phyloP scores from a whole-genome alignment of 1,139 yeast species.

The Candida tetrigidarum region DNA sequence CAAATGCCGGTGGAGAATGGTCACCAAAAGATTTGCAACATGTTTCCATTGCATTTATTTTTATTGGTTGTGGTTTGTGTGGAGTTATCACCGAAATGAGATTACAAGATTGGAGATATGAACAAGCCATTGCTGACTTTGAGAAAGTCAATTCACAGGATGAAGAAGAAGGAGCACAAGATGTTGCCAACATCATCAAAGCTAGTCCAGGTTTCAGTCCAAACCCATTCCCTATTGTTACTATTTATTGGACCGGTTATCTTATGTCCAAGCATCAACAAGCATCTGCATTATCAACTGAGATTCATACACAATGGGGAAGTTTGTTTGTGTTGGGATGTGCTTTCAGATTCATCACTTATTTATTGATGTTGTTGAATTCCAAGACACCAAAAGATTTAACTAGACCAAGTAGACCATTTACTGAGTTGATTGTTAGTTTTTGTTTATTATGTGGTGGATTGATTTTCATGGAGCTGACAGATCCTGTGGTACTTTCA shows the following conservation, averaged over 20 bases:
- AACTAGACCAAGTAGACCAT: slow-evolving; percentile 61
- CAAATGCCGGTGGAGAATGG: slow-evolving; percentile 80
- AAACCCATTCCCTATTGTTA: slow-evolving; percentile 92
- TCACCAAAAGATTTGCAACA: slow-evolving; percentile 93
- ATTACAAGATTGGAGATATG: slow-evolving; percentile 51
- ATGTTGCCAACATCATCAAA: slow-evolving; percentile 21
- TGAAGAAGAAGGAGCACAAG: neutral
- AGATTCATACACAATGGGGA: slow-evolving; percentile 93
- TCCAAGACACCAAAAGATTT: slow-evolving; percentile 26
- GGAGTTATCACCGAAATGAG: slow-evolving; percentile 80
- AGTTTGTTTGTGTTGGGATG: slow-evolving; percentile 77
- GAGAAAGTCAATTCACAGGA: slow-evolving; percentile 14
- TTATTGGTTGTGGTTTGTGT: slow-evolving; percentile 88
- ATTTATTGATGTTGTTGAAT: slow-evolving; percentile 56
- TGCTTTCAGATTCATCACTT: slow-evolving; percentile 72
- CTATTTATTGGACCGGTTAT: slow-evolving; percentile 96
- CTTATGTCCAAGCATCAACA: slow-evolving; percentile 95
- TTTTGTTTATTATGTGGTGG: slow-evolving; percentile 90
- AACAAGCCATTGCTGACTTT: slow-evolving; percentile 36
- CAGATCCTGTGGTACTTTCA: slow-evolving; percentile 81
- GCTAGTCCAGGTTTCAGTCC: slow-evolving; percentile 79
- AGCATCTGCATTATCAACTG: slow-evolving; percentile 75
- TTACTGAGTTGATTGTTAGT: slow-evolving; percentile 79
- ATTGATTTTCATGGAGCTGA: slow-evolving; percentile 86
- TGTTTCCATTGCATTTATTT: slow-evolving; percentile 93